These are phyloP conservation scores for Neoconidiobolus thromboides DNA, from an alignment of 371 early-diverging fungal genomes.

Conservation along the genomic window DNA sequence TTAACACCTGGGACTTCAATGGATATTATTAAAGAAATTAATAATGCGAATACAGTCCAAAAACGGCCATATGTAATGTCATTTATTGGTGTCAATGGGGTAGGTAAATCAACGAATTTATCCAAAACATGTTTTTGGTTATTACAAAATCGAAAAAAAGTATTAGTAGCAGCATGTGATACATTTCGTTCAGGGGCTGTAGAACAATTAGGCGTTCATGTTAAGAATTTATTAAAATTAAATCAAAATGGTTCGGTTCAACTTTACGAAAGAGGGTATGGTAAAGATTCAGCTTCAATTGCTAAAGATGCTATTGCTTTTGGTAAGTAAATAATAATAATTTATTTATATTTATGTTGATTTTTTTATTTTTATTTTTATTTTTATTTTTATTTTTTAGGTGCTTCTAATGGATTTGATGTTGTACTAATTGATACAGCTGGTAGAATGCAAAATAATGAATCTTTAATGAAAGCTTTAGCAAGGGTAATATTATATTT, in stretches of 20 bases:
- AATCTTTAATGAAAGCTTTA: constrained; percentile 91
- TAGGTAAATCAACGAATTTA: constrained; percentile 91
- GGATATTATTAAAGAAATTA: constrained; percentile 64
- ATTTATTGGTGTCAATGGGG: constrained; percentile 99
- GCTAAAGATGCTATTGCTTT: constrained; percentile 92
- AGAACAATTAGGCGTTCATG: constrained; percentile 94
- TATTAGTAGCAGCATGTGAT: constrained; percentile 98
- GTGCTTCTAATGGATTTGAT: constrained; percentile 58
- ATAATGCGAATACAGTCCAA: constrained; percentile 12
- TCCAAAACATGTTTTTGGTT: constrained; percentile 98
- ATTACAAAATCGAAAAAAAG: constrained; percentile 75
- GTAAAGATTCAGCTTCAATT: constrained; percentile 95
- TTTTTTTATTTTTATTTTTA: background rate
- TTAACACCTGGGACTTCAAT: constrained; percentile 83
- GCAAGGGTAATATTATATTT: constrained; percentile 38
- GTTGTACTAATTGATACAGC: constrained; percentile 98
- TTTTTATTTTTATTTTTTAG: constrained; percentile 10
- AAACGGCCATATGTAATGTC: constrained; percentile 74
- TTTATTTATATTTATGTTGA: background rate
- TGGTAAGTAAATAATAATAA: constrained; percentile 21
- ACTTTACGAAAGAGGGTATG: constrained; percentile 96
- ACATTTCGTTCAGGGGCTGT: constrained; percentile 99
- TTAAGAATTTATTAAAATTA: constrained; percentile 63
- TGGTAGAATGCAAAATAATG: constrained; percentile 99
- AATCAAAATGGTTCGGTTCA: constrained; percentile 63